Conservation (phyloP, 2,329 filamentous ascomycete genomes). For the Cladosporium sp. region DNA sequence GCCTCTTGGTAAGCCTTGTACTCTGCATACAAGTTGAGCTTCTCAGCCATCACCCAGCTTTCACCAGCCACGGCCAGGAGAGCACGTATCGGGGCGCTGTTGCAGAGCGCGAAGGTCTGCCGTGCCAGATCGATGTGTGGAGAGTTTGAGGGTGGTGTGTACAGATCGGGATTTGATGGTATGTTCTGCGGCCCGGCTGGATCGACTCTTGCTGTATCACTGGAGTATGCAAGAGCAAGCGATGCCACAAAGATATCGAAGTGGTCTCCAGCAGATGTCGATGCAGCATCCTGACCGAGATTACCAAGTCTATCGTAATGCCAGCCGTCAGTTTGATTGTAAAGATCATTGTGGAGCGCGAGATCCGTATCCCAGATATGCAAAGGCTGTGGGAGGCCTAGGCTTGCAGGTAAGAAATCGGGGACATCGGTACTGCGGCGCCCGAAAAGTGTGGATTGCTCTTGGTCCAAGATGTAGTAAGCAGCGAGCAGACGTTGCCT, state of each 20-base stretch:
- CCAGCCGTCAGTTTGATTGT: not conserved
- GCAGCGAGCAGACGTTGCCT: slow-evolving; percentile 39
- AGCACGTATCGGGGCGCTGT: slow-evolving; percentile 41
- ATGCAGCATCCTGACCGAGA: not conserved
- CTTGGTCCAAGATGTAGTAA: slow-evolving; percentile 47
- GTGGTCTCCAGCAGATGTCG: not conserved
- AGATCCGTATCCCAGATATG: slow-evolving; percentile 39
- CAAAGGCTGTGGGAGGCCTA: slow-evolving; percentile 42
- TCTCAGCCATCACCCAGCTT: slow-evolving; percentile 49
- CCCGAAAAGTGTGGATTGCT: slow-evolving; percentile 39
- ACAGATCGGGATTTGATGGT: not conserved
- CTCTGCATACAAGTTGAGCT: slow-evolving; percentile 40
- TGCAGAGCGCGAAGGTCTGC: not conserved
- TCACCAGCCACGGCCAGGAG: slow-evolving; percentile 49
- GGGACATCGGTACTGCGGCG: slow-evolving; percentile 22
- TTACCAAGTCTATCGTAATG: not conserved
- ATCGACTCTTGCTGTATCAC: not conserved
- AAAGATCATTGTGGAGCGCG: not conserved
- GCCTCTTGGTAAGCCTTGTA: slow-evolving; percentile 38
- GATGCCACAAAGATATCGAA: not conserved
- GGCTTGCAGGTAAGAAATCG: slow-evolving; percentile 31
- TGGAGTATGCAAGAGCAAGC: not conserved
- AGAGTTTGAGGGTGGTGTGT: not conserved
- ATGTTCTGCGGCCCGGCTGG: not conserved
- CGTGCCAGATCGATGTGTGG: not conserved